phyloP scores from a whole-genome alignment of 202 grass and related monocot genomes.

The Brachypodium distachyon region DNA sequence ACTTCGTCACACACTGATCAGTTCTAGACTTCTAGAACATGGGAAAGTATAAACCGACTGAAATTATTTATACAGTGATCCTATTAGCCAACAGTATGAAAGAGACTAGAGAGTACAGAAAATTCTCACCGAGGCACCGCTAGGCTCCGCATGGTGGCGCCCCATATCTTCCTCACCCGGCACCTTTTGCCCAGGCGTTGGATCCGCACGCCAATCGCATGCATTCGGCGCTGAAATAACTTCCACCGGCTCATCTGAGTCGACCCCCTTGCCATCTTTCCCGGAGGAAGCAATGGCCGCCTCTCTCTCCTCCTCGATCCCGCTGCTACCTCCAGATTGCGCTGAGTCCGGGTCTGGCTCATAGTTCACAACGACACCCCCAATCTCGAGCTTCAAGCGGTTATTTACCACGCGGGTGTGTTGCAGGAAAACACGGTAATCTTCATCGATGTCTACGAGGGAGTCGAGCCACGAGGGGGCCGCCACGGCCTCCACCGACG shows the following conservation, averaged over 20 bases:
- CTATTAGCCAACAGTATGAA: background rate
- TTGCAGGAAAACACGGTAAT: constrained; percentile 52
- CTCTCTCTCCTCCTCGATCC: constrained; percentile 5
- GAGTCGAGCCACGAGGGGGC: constrained; percentile 1
- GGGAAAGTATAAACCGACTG: background rate
- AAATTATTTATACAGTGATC: background rate
- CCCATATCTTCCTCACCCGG: background rate
- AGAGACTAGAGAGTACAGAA: background rate
- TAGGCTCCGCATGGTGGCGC: background rate
- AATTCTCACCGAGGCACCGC: constrained; percentile 7
- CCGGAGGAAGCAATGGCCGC: background rate
- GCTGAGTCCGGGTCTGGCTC: background rate
- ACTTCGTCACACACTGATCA: background rate
- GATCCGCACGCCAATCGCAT: constrained; percentile 30
- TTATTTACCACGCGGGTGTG: constrained; percentile 27
- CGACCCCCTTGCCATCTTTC: background rate
- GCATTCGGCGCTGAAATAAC: background rate
- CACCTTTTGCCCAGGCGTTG: background rate
- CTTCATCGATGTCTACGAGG: constrained; percentile 28
- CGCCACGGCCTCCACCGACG: background rate
- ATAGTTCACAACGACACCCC: constrained; percentile 13
- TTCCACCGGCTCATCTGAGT: background rate
- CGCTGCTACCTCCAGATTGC: background rate
- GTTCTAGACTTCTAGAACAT: background rate
- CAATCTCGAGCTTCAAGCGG: constrained; percentile 32